These are phyloP conservation scores for Trichoderma virens DNA, from an alignment of 495 filamentous ascomycete genomes.

Conservation along the genomic window DNA sequence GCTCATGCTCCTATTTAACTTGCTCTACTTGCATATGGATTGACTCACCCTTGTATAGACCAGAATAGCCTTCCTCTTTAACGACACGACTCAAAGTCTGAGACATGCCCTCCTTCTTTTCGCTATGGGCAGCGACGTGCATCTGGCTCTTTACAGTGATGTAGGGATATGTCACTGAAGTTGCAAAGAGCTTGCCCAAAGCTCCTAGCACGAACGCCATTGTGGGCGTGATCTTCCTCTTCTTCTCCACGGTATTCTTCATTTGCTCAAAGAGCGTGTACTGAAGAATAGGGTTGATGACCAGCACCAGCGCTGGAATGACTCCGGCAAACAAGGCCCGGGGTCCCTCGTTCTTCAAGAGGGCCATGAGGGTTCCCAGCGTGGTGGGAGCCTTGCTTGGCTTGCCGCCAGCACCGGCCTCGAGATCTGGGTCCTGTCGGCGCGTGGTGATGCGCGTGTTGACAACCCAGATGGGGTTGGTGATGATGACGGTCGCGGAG, in stretches of 20 bases:
- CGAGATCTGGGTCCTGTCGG: slow-evolving; percentile 50
- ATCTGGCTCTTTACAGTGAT: slow-evolving; percentile 96
- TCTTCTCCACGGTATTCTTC: slow-evolving; percentile 55
- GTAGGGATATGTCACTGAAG: slow-evolving; percentile 92
- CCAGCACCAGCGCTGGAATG: slow-evolving; percentile 82
- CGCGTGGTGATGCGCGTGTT: slow-evolving; percentile 97
- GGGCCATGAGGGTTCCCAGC: slow-evolving; percentile 63
- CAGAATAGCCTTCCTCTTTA: slow-evolving; percentile 77
- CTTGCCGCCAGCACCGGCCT: slow-evolving; percentile 25
- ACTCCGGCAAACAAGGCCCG: slow-evolving; percentile 85
- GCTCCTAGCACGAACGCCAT: slow-evolving; percentile 89
- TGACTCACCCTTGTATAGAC: slow-evolving; percentile 80
- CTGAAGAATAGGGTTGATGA: slow-evolving; percentile 96
- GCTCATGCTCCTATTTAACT: slow-evolving; percentile 9
- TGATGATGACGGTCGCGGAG: slow-evolving; percentile 85
- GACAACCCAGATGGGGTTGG: slow-evolving; percentile 98
- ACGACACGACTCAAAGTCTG: slow-evolving; percentile 70
- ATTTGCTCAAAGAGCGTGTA: slow-evolving; percentile 98
- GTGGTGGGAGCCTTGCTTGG: slow-evolving; percentile 56
- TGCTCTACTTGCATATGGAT: neutral
- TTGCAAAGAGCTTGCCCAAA: slow-evolving; percentile 88
- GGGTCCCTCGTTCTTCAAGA: slow-evolving; percentile 74
- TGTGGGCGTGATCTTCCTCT: slow-evolving; percentile 60
- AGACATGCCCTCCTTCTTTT: slow-evolving; percentile 58
- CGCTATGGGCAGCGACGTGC: slow-evolving; percentile 77